Evolutionary conservation across 371 early-diverging fungal species (phyloP), one percentile per base, ranked within the genome.

Genomic region (Coemansia sp.): DNA sequence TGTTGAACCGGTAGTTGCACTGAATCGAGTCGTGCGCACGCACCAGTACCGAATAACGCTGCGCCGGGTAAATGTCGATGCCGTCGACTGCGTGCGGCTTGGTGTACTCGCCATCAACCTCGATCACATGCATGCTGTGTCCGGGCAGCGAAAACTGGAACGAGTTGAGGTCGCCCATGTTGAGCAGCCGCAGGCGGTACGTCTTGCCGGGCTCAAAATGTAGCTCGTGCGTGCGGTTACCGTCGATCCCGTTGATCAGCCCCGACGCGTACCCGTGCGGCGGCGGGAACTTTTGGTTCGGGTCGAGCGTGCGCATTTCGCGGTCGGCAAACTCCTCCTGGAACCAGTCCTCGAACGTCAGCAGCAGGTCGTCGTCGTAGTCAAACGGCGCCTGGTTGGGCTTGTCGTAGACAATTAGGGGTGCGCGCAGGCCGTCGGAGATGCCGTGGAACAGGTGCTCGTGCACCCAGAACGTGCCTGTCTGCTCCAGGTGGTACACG

Each of bases 151-250:
- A 81, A 69, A 93, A 81, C 62, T 83, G 81, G 81, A 87, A 91
- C 81, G 82, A 85, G 52, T 86, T 82, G 45, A 89, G 81, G 9
- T 86, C 82, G 30, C 86, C 83, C 82, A 87, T 87, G 62, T 87
- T 89, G 79, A 92, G 82, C 43, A 94, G 52, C 16, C 92, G 89
- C 60, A 94, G 78, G 55, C 92, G 89, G 68, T 91, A 91, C 16
- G 83, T 87, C 74, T 85, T 88, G 31, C 89, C 89, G 12, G 90
- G 84, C 5, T 67, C 68, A 66, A 89, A 82, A 48, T 77, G 14
- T 16, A 65, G 33, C 0, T 66, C 57, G 45, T 50, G 31, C 1
- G 70, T 65, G n/a, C 30, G 8, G 20, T 70, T 65, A 10, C 70
- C 70, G 35, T 70, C 42, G 31, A 48, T 11, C 3, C 70, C 66